These are phyloP conservation scores for Thalassiosira delicatula DNA, from an alignment of 352 stramenopile species.

Conservation along the genomic window DNA sequence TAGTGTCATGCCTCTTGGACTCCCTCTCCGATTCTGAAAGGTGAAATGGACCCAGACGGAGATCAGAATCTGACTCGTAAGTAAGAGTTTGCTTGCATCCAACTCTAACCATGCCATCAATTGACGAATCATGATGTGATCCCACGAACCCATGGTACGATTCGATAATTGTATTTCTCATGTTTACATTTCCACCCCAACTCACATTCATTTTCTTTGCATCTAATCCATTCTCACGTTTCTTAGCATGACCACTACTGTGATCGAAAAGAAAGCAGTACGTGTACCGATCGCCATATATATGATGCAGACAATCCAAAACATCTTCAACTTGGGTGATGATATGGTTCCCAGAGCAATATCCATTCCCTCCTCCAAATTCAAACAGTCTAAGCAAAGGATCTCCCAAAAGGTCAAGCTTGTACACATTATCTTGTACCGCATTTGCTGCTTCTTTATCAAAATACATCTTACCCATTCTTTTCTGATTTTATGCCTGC, in stretches of 20 bases:
- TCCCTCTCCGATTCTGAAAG: neutral
- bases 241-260: conserved; percentile 37
- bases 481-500: conserved; percentile 22
- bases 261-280: conserved; percentile 32
- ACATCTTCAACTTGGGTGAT: conserved; percentile 38
- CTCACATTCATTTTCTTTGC: conserved; percentile 26
- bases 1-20: neutral
- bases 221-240: conserved; percentile 32
- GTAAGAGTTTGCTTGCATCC: neutral
- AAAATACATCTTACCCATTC: conserved; percentile 5
- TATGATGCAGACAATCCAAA: conserved; percentile 20
- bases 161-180: conserved; percentile 13
- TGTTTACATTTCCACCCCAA: neutral
- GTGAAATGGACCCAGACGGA: conserved; percentile 3
- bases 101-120: neutral
- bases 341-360: conserved; percentile 38
- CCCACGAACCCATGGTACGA: conserved; percentile 15
- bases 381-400: conserved; percentile 40
- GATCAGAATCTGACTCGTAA: neutral
- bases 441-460: conserved; percentile 30
- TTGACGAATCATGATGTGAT: conserved; percentile 13
- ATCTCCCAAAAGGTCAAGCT: neutral
- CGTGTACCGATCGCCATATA: conserved; percentile 14
- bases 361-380: conserved; percentile 30
- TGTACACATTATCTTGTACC: conserved; percentile 4